Evolutionary conservation across 2,329 filamentous ascomycete species (phyloP), one percentile per base, ranked within the genome.

Genomic region (Beauveria varroae): DNA sequence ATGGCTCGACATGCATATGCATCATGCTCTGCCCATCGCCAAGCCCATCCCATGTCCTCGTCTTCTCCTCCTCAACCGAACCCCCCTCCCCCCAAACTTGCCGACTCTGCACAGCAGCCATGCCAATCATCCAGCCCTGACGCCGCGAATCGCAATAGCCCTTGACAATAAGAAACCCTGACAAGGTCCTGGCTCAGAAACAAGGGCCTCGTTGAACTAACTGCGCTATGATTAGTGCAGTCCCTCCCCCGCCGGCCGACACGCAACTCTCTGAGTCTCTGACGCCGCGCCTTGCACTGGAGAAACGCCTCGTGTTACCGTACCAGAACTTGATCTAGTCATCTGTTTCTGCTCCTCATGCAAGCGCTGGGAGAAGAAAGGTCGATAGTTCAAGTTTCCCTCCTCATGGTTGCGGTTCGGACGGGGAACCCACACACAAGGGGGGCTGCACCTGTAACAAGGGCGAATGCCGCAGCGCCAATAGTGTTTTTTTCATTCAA

Each of bases 251-350:
- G 37, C 37, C 24, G 3, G 12, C 40, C 37, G 26, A 22, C 43
- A 57, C 43, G n/a, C 10, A 16, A 47, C 41, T 28, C 12, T 37
- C 34, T n/a, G 20, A 46, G 47, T 43, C 28, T 57, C 41, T 37
- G 22, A 51, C 56, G 56, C 56, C 22, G 44, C 28, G 20, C 16
- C 53, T 30, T 24, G 46, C 30, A 50, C 37, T 49, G 20, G 56
- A 58, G 56, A 58, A 58, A 58, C 56, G 56, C 30, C 44, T 58
- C 30, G 22, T 40, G 56, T 58, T 51, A 49, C 56, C 41, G 30
- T 30, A 34, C 43, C 40, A 37, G 34, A 37, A 6, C 34, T 16
- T 37, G 34, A 40, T 22, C 30, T 18, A 20, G 41, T 56, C 20
- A 24, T 14, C 24, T 18, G 24, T 3, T 34, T 44, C 16, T 37